A percentile compares a stretch with the other conserved stretches of the same genome.
phyloP scores from a whole-genome alignment of 148 eudicot genomes.

The Fagopyrum esculentum region DNA sequence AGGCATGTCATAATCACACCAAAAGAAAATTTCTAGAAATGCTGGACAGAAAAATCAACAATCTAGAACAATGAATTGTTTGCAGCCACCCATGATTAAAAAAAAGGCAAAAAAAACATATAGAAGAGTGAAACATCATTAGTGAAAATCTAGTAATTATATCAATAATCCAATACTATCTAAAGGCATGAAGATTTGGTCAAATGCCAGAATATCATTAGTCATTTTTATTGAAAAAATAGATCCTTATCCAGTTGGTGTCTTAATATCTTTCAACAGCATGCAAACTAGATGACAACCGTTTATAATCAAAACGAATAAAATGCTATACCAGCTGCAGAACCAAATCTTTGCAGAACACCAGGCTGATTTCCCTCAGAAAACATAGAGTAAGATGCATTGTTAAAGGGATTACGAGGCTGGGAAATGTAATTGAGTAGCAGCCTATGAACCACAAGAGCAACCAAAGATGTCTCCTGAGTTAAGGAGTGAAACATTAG shows the following conservation, averaged over 20 bases:
- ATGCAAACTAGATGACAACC: background rate
- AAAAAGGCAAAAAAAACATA: background rate
- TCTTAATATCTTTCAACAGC: background rate
- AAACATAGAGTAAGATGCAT: constrained; percentile 38
- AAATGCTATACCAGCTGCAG: constrained; percentile 63
- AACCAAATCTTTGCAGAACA: constrained; percentile 79
- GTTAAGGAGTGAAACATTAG: constrained; percentile 9
- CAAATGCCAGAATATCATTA: background rate
- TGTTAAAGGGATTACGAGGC: constrained; percentile 35
- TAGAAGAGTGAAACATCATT: background rate
- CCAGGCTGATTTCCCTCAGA: constrained; percentile 63
- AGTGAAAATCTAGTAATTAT: no score
- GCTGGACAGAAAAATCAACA: background rate
- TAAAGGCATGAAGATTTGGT: background rate
- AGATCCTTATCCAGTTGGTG: background rate
- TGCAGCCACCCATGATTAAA: background rate
- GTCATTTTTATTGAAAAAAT: background rate
- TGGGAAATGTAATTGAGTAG: constrained; percentile 64
- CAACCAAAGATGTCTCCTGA: constrained; percentile 68
- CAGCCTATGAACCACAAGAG: constrained; percentile 55
- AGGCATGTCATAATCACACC: constrained; percentile 12
- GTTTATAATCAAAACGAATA: background rate
- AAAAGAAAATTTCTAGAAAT: background rate
- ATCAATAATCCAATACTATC: background rate
- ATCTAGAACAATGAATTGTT: no score